A percentile compares a stretch with the other conserved stretches of the same genome.
Evolutionary conservation across 2,329 filamentous ascomycete species (phyloP).

Genomic region (Botrytis elliptica): DNA sequence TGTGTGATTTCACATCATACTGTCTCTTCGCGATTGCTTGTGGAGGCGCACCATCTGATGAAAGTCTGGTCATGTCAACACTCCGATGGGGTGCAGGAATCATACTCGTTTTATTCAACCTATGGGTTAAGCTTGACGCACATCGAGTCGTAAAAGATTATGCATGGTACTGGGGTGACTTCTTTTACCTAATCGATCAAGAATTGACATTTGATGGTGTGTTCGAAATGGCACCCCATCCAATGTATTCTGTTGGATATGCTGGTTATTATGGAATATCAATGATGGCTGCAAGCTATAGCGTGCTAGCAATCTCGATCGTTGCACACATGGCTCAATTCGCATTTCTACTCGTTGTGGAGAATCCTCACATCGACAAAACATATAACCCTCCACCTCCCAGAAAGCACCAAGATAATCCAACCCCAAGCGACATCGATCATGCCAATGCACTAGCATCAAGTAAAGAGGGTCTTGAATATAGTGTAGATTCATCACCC

Average conservation of each 20-base stretch:
- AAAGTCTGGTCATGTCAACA: conserved; percentile 65
- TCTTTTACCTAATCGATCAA: conserved; percentile 98
- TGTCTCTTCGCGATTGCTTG: conserved; percentile 93
- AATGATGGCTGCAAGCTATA: conserved; percentile 96
- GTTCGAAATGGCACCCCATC: conserved; percentile 97
- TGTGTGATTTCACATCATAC: conserved; percentile 98
- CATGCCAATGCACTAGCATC: conserved; percentile 39
- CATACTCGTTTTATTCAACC: conserved; percentile 82
- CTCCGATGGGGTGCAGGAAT: conserved; percentile 79
- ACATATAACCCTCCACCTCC: conserved; percentile 90
- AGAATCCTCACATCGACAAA: conserved; percentile 97
- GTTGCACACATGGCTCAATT: conserved; percentile 93
- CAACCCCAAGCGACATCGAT: conserved; percentile 39
- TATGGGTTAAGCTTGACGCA: conserved; percentile 98
- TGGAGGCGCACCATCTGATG: conserved; percentile 69
- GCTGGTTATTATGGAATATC: conserved; percentile 98
- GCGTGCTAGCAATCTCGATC: conserved; percentile 95
- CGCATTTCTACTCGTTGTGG: conserved; percentile 84
- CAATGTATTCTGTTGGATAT: conserved; percentile 98
- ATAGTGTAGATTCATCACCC: conserved; percentile 23
- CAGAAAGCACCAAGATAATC: conserved; percentile 48
- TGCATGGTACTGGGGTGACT: conserved; percentile 99
- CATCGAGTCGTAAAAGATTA: conserved; percentile 98
- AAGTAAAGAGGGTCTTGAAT: conserved; percentile 40
- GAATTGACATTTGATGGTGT: conserved; percentile 97